Evolutionary conservation across 164 flowering plant genomes (phyloP).

Genomic region (Taxillus chinensis): DNA sequence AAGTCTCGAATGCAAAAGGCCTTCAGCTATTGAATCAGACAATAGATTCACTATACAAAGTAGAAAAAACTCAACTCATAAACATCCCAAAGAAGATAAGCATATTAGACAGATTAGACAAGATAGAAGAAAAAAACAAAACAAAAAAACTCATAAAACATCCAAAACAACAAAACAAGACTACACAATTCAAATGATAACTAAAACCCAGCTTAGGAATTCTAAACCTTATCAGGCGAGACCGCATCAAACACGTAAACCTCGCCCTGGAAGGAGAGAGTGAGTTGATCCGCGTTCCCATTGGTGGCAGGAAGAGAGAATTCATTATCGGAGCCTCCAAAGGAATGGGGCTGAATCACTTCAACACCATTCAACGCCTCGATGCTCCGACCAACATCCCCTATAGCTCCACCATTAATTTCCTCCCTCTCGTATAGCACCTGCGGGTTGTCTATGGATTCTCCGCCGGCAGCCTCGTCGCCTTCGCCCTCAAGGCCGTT

Average conservation of each 20-base stretch:
- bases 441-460: not conserved
- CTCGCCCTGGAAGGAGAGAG: slow-evolving; percentile 57
- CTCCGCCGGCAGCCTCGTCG: not conserved
- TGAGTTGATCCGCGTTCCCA: slow-evolving; percentile 27
- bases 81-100: too few species aligned
- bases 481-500: not conserved
- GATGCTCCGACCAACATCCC: not conserved
- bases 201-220: not conserved
- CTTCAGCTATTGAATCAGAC: too few species aligned
- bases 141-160: too few species aligned
- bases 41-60: too few species aligned
- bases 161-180: too few species aligned
- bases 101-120: too few species aligned
- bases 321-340: not conserved
- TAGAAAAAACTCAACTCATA: too few species aligned
- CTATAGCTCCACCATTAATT: not conserved
- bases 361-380: not conserved
- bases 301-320: not conserved
- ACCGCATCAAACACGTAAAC: slow-evolving; percentile 58
- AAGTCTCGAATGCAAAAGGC: too few species aligned
- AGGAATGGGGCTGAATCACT: not conserved
- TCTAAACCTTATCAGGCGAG: slow-evolving; percentile 44
- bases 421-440: not conserved
- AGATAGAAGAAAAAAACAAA: too few species aligned
- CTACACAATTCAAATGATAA: not conserved